phyloP scores from a whole-genome alignment of 2,329 filamentous ascomycete species.

The Pyricularia grisea region DNA sequence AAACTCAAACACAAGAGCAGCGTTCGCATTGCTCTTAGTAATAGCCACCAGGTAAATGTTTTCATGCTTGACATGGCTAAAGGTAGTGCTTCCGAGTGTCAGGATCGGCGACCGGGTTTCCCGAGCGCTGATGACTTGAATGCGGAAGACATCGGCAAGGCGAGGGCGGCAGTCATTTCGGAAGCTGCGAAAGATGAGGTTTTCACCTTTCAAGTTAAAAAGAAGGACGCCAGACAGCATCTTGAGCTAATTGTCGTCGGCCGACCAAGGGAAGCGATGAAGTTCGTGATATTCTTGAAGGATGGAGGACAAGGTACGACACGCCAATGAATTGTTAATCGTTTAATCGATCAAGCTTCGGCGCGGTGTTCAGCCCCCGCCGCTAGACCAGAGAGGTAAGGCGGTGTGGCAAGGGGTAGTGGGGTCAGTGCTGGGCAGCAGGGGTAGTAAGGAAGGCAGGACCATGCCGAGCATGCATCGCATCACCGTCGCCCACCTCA shows the following conservation, averaged over 20 bases:
- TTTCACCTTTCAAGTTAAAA: constrained; percentile 99
- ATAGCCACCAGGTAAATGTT: constrained; percentile 98
- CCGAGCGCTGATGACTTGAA: constrained; percentile 97
- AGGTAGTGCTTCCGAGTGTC: constrained; percentile 93
- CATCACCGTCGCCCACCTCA: too few species aligned
- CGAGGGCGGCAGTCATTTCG: constrained; percentile 96
- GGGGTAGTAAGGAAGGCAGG: not conserved
- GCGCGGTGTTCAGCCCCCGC: not conserved
- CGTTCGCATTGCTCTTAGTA: constrained; percentile 98
- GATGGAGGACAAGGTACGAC: not conserved
- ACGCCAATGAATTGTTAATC: not conserved
- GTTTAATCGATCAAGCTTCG: not conserved
- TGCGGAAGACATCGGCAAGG: constrained; percentile 97
- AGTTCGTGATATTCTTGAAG: not conserved
- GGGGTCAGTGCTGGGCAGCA: not conserved
- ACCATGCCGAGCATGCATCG: too few species aligned
- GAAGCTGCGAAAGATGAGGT: constrained; percentile 98
- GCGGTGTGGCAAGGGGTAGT: not conserved
- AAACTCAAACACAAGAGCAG: constrained; percentile 95
- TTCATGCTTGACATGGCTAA: constrained; percentile 98
- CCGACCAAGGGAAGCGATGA: not conserved
- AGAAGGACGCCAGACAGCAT: constrained; percentile 98
- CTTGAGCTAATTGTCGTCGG: constrained; percentile 21
- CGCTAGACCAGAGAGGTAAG: not conserved
- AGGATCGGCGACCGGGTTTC: constrained; percentile 96